Percentiles rank a stretch among this genome's conserved stretches.
Conservation (phyloP, 2,329 filamentous ascomycete species). For the Paecilomyces sp. region DNA sequence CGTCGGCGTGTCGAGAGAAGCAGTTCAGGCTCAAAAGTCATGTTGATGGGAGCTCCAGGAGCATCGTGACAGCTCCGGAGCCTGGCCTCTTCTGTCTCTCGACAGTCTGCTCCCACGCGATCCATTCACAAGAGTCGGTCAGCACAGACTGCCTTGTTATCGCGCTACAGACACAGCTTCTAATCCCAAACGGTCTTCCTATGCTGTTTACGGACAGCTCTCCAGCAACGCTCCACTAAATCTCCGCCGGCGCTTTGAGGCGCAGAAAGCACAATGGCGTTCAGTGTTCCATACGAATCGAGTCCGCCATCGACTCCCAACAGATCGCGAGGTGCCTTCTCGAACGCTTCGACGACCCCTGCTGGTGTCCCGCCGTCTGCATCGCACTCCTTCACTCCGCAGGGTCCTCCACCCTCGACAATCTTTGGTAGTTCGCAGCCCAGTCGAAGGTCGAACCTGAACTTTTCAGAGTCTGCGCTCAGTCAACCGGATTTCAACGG, state of each 20-base stretch:
- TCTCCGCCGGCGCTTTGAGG: not conserved
- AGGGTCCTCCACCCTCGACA: slow-evolving; percentile 45
- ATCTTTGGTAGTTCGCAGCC: slow-evolving; percentile 47
- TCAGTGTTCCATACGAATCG: slow-evolving; percentile 26
- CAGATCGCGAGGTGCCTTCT: slow-evolving; percentile 28
- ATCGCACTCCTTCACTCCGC: slow-evolving; percentile 49
- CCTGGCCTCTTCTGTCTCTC: not conserved
- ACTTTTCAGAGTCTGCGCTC: slow-evolving; percentile 32
- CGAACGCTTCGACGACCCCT: slow-evolving; percentile 50
- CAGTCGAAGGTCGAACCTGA: slow-evolving; percentile 23
- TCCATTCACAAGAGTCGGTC: not conserved
- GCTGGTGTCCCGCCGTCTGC: slow-evolving; percentile 49
- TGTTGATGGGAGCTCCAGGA: not conserved
- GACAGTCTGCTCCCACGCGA: not conserved
- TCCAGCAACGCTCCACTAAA: not conserved
- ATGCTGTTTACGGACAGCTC: slow-evolving; percentile 7
- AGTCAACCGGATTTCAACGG: slow-evolving; percentile 28
- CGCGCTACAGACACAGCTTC: slow-evolving; percentile 4
- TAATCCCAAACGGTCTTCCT: slow-evolving; percentile 11
- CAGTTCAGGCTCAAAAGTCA: not conserved
- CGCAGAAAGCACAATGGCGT: slow-evolving; percentile 21
- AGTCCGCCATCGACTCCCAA: slow-evolving; percentile 33
- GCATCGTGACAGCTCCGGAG: not conserved
- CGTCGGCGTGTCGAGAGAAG: not conserved
- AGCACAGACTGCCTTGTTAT: not conserved